phyloP scores from a whole-genome alignment of 169 alveolate genomes.

The Cryptosporidium canis region DNA sequence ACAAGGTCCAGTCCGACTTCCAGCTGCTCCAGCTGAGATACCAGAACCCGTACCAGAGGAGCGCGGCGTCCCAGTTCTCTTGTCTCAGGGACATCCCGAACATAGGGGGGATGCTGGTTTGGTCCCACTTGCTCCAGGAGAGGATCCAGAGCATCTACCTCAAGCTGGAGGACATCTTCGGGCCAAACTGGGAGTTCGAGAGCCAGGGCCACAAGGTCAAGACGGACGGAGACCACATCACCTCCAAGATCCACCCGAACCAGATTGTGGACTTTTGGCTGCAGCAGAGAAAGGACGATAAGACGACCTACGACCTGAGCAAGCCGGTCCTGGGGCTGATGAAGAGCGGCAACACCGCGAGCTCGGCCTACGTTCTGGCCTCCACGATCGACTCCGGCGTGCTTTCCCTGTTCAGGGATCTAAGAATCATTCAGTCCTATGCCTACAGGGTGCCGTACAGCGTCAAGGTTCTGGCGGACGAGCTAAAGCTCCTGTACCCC shows the following conservation, averaged over 20 bases:
- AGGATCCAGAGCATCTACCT: conserved; percentile 92
- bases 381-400: conserved; percentile 86
- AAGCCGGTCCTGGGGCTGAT: conserved; percentile 82
- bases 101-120: conserved; percentile 92
- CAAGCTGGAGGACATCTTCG: conserved; percentile 80
- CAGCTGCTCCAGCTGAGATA: conserved; percentile 88
- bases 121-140: conserved; percentile 93
- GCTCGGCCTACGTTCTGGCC: conserved; percentile 83
- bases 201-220: conserved; percentile 87
- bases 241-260: conserved; percentile 81
- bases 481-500: conserved; percentile 92
- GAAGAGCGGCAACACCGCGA: conserved; percentile 68
- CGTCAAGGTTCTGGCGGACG: conserved; percentile 89
- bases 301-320: conserved; percentile 74
- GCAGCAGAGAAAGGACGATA: conserved; percentile 81
- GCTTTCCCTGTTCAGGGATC: conserved; percentile 79
- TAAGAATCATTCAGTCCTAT: conserved; percentile 82
- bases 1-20: conserved; percentile 91
- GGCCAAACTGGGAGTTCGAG: conserved; percentile 70
- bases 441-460: conserved; percentile 88
- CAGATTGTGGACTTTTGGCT: conserved; percentile 86
- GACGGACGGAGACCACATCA: conserved; percentile 91
- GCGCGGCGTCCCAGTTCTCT: conserved; percentile 89
- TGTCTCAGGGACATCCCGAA: conserved; percentile 93
- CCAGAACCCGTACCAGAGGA: conserved; percentile 88